Evolutionary conservation across 2,329 filamentous ascomycete species (phyloP), one percentile per base, ranked within the genome.

Genomic region (Akanthomyces muscarius): DNA sequence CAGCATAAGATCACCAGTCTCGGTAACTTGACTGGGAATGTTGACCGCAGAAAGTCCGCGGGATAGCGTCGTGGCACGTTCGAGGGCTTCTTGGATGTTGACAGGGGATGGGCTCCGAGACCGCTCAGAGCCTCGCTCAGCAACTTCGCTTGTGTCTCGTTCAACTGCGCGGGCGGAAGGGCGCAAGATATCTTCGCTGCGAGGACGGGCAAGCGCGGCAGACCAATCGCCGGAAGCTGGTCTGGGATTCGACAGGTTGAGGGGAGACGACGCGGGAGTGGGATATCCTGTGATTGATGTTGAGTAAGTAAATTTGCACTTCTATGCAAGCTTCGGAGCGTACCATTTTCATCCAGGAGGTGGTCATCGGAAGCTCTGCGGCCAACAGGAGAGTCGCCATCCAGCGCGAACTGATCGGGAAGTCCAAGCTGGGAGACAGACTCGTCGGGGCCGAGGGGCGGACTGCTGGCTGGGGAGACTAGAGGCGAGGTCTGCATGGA

Each of bases 401-500:
- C 86, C 21, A 93, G 80, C 63, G 90, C 85, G 16, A 94, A 80
- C 8, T 81, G 83, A 62, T 92, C 89, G 13, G 88, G 88, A 66
- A 93, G 90, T 67, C 86, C 83, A 7, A 92, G 76, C 21, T 67
- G 71, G 4, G 71, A 61, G 2, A 66, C 57, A 42, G 67, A 66
- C 51, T 73, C 42, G 71, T 77, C 30, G 75, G 76, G 65, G 74
- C 73, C 64, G 47, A 90, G 79, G n/a, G 86, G 85, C 23, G 95
- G 95, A 71, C 93, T 97, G 61, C 86, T 85, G n/a, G 87, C 89
- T 5, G 95, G 95, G 28, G 93, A 97, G 58, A 96, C 90, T 59
- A 98, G 81, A 41, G 95, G 95, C 54, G 94, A 98, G 1, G 95
- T 99, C 78, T 98, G 95, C 72, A 98, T 80, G 63, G 90, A 91